Conservation (phyloP, 2,329 filamentous ascomycete genomes). For the Decorospora gaudefroyi region DNA sequence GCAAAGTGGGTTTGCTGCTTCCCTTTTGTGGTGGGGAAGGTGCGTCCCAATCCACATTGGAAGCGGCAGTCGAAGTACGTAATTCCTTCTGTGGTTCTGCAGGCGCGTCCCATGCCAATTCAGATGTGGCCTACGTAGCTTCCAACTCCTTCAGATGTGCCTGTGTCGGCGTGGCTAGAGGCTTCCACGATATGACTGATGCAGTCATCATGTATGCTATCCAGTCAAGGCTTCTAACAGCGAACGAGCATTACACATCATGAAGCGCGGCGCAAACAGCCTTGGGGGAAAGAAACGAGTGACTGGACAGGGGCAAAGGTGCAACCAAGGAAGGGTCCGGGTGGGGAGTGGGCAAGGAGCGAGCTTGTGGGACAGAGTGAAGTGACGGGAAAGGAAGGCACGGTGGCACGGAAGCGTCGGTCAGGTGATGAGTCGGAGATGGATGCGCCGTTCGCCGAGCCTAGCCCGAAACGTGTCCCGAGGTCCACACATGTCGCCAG, state of each 20-base stretch:
- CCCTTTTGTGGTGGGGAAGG: no score
- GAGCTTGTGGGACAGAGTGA: constrained; percentile 20
- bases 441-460: constrained; percentile 15
- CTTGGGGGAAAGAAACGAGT: neutral
- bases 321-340: constrained; percentile 18
- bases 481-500: neutral
- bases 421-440: constrained; percentile 25
- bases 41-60: constrained; percentile 21
- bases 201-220: constrained; percentile 25
- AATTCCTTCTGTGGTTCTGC: no score
- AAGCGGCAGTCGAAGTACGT: no score
- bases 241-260: no score
- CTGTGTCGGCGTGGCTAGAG: constrained; percentile 26
- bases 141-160: constrained; percentile 25
- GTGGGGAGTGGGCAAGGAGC: constrained; percentile 19
- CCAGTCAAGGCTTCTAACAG: constrained; percentile 19
- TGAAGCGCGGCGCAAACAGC: no score
- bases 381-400: constrained; percentile 26
- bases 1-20: no score
- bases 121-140: constrained; percentile 1
- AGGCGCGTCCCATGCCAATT: no score
- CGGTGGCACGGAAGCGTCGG: no score
- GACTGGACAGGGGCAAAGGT: constrained; percentile 20
- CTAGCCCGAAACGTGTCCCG: constrained; percentile 7
- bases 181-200: constrained; percentile 26